phyloP scores from a whole-genome alignment of 2,329 filamentous ascomycete genomes.

The Trichoderma guizhouense region DNA sequence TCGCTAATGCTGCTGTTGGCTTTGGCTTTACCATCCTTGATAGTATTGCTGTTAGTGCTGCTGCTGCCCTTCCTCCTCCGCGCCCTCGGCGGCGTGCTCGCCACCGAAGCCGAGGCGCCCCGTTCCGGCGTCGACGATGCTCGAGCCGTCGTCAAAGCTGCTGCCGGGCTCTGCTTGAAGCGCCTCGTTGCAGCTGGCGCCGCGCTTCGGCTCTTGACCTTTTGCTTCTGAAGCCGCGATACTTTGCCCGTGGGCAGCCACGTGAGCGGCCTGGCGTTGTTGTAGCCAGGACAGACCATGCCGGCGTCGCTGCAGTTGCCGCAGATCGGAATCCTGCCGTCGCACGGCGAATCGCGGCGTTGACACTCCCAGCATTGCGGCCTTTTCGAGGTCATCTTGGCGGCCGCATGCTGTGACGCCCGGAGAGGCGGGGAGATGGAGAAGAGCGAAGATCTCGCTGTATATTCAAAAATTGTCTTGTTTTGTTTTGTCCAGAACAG shows the following conservation, averaged over 20 bases:
- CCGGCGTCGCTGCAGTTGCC: slow-evolving; percentile 34
- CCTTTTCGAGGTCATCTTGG: slow-evolving; percentile 14
- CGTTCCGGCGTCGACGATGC: not conserved
- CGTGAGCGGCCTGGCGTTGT: slow-evolving; percentile 36
- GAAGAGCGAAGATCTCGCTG: not conserved
- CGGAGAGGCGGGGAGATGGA: not conserved
- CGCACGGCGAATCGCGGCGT: slow-evolving; percentile 40
- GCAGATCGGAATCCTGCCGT: slow-evolving; percentile 35
- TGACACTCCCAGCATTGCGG: slow-evolving; percentile 42
- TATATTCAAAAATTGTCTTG: not conserved
- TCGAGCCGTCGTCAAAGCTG: not conserved
- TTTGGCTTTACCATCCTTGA: not conserved
- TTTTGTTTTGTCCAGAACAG: not conserved
- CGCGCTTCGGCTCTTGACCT: not conserved
- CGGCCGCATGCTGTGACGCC: slow-evolving; percentile 6
- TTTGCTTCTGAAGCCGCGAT: slow-evolving; percentile 14
- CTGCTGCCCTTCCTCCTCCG: not conserved
- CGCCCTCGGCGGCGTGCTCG: not conserved
- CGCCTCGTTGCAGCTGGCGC: not conserved
- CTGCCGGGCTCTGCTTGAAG: not conserved
- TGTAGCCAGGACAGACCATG: slow-evolving; percentile 39
- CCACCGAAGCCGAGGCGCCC: not conserved
- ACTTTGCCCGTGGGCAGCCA: slow-evolving; percentile 40
- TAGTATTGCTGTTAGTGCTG: not conserved
- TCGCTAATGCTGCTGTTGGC: not conserved